Base-by-base conservation (phyloP, 495 filamentous ascomycete species). In the Lasiosphaeria hispida region DNA sequence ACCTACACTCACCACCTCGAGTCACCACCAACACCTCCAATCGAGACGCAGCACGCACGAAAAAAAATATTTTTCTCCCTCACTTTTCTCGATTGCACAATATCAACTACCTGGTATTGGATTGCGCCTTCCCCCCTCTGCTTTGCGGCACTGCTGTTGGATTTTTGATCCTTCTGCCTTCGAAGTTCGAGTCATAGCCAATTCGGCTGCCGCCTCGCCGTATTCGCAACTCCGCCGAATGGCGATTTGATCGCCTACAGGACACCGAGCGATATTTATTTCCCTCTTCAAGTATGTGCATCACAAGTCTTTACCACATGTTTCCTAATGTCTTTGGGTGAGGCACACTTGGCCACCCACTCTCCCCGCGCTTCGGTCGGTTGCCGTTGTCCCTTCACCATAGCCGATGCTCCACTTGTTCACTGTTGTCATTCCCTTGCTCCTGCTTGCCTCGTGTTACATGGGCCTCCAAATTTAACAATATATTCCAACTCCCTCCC, bases 111-210 rank as follows among this genome's bases (percentile, higher is more conserved):
- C 23, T 30, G 23, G 13, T 48, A 51, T n/a, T 35, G 8, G 34
- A 49, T 5, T 4, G 10, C 9, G n/a, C 34, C 19, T 18, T 37
- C 34, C 38, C 41, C 15, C 13, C 19, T 56, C 38, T 35, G 14
- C 15, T 19, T 57, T 57, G 53, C 49, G 48, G 37, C 60, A 62
- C 59, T 38, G 55, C 55, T 56, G 33, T 44, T 14, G 49, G 52
- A 8, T 35, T 35, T 56, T 18, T 35, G 43, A 42, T 36, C 58
- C 33, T 14, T 30, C 23, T 30, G 23, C n/a, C 37, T 36, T 18
- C 9, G 30, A 11, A 11, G 35, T 54, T 47, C 30, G 52, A 54
- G 52, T 54, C 52, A 54, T 35, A 23, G 52, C 52, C 50, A 53
- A 53, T 30, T 40, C 36, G 23, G 39, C 52, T 35, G 17, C 30